Percentiles rank a stretch among this genome's conserved stretches.
Evolutionary conservation across 345 rosid genomes (phyloP).

Genomic region (Passiflora organensis): DNA sequence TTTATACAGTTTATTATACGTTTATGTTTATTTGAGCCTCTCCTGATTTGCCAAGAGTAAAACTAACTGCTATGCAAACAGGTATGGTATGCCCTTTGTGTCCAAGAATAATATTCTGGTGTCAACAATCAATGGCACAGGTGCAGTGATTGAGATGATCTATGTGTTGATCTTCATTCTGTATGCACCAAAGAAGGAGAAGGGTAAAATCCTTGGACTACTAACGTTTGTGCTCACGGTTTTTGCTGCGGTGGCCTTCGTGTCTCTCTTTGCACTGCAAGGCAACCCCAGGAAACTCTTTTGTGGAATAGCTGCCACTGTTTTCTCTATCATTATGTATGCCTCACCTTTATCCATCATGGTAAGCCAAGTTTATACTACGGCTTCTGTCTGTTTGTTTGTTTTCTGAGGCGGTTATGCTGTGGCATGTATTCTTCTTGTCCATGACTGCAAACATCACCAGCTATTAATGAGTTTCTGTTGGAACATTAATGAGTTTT

Average conservation of each 20-base stretch:
- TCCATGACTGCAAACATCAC: too few species aligned
- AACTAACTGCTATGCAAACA: constrained; percentile 18
- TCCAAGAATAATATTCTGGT: constrained; percentile 75
- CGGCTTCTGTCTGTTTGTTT: too few species aligned
- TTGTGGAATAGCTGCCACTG: constrained; percentile 72
- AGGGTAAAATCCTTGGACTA: constrained; percentile 60
- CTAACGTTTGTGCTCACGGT: constrained; percentile 40
- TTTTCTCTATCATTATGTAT: constrained; percentile 95
- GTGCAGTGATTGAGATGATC: constrained; percentile 56
- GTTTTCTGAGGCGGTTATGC: too few species aligned
- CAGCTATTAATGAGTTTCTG: neutral
- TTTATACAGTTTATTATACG: too few species aligned
- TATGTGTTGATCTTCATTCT: constrained; percentile 63
- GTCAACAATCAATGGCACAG: constrained; percentile 77
- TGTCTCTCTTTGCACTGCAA: constrained; percentile 66
- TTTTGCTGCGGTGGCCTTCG: constrained; percentile 54
- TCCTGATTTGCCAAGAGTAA: too few species aligned
- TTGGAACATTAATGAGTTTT: neutral
- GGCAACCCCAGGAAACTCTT: constrained; percentile 66
- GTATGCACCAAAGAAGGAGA: constrained; percentile 71
- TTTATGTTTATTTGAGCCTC: too few species aligned
- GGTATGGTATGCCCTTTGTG: constrained; percentile 95
- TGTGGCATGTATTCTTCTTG: too few species aligned
- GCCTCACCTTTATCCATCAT: constrained; percentile 91
- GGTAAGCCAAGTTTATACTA: constrained; percentile 38